Percentiles rank a stretch among this genome's conserved stretches.
These are phyloP conservation scores for Schizosaccharomyces pombe DNA, from an alignment of 805 yeast species.

Conservation along the genomic window DNA sequence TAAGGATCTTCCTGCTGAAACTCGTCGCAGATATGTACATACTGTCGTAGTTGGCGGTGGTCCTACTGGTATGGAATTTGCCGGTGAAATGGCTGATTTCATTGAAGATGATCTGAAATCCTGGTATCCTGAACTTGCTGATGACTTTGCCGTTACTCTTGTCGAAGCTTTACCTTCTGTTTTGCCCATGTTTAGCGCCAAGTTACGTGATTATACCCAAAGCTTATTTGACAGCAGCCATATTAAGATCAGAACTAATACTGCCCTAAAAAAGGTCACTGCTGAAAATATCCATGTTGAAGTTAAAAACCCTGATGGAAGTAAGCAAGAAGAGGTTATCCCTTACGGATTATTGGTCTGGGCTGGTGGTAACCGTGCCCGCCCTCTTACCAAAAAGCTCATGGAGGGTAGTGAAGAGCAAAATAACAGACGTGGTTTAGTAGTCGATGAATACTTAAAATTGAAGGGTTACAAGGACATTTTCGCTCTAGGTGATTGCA, in stretches of 20 bases:
- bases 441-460: slow-evolving; percentile 60
- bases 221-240: slow-evolving; percentile 44
- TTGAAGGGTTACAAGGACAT: slow-evolving; percentile 65
- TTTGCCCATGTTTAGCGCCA: slow-evolving; percentile 26
- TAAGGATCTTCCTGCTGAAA: slow-evolving; percentile 40
- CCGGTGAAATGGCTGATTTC: slow-evolving; percentile 88
- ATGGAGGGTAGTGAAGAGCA: slow-evolving; percentile 42
- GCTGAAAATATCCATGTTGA: slow-evolving; percentile 45
- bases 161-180: slow-evolving; percentile 86
- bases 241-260: slow-evolving; percentile 55
- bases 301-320: slow-evolving; percentile 42
- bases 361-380: slow-evolving; percentile 93
- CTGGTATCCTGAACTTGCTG: slow-evolving; percentile 70
- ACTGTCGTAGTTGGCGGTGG: slow-evolving; percentile 96
- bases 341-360: slow-evolving; percentile 87
- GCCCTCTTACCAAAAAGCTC: slow-evolving; percentile 46
- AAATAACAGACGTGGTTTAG: slow-evolving; percentile 68
- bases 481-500: slow-evolving; percentile 86
- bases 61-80: slow-evolving; percentile 94
- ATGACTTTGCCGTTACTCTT: slow-evolving; percentile 60
- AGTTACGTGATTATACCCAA: slow-evolving; percentile 42
- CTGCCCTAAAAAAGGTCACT: slow-evolving; percentile 73
- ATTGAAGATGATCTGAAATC: slow-evolving; percentile 71
- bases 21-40: slow-evolving; percentile 62
- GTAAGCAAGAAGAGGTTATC: slow-evolving; percentile 33